These are phyloP conservation scores for Aspergillus bertholletiae DNA, from an alignment of 495 filamentous ascomycete genomes.

Conservation along the genomic window DNA sequence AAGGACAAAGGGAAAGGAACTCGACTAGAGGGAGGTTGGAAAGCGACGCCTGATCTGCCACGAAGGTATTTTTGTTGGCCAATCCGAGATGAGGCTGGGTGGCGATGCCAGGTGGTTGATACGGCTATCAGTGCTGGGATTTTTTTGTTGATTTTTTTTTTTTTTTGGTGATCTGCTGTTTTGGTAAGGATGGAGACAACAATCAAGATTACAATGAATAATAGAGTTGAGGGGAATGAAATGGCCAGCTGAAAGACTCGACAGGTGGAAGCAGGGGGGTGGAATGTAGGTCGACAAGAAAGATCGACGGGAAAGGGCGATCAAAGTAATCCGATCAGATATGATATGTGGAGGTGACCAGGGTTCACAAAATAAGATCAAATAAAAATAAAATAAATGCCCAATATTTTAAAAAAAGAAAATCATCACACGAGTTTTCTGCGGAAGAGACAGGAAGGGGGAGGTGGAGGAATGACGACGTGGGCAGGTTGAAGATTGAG, in stretches of 20 bases:
- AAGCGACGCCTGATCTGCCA: conserved; percentile 9
- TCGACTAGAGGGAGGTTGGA: not conserved
- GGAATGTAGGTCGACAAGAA: not conserved
- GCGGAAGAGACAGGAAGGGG: not conserved
- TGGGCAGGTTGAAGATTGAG: not conserved
- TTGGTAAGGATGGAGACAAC: not conserved
- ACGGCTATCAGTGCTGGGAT: not conserved
- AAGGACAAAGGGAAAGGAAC: not conserved
- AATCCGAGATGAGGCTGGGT: conserved; percentile 6
- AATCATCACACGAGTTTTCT: not conserved
- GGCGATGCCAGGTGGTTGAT: conserved; percentile 9
- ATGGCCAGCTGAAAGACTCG: conserved; percentile 1
- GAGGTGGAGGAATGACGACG: not conserved
- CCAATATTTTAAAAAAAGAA: not conserved
- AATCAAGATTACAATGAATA: not conserved
- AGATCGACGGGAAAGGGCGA: conserved; percentile 17
- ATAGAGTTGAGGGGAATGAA: not conserved
- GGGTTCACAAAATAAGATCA: not conserved
- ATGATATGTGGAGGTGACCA: conserved; percentile 13
- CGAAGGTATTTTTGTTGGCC: conserved; percentile 5
- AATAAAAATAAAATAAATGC: not conserved
- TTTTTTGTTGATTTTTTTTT: not conserved
- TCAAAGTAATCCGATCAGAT: conserved; percentile 23
- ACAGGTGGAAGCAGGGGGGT: conserved; percentile 1
- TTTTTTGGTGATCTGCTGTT: not conserved